phyloP scores from a whole-genome alignment of 768 basidiomycete genomes.

The Leccinum fibrillosum region DNA sequence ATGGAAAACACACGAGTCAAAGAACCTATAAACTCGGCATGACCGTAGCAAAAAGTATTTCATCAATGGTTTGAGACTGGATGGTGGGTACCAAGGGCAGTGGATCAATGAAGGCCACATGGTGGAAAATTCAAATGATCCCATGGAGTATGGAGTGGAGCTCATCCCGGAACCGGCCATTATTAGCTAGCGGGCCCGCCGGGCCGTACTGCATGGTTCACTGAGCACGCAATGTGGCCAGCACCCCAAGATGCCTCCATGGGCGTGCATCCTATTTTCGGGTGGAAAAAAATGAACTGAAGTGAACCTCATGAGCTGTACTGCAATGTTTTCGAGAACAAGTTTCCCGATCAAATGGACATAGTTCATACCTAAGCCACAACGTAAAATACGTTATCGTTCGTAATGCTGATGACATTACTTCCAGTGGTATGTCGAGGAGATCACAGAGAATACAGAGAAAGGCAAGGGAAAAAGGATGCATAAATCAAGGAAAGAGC shows the following conservation, averaged over 20 bases:
- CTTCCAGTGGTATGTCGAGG: neutral
- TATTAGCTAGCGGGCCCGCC: neutral
- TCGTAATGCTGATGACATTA: neutral
- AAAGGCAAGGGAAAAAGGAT: neutral
- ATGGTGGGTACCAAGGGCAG: conserved; percentile 8
- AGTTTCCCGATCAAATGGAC: neutral
- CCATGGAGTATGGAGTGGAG: no score
- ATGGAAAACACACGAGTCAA: neutral
- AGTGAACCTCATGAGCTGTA: neutral
- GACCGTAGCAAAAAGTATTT: neutral
- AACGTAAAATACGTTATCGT: neutral
- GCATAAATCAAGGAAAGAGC: neutral
- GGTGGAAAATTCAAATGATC: neutral
- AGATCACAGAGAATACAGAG: neutral
- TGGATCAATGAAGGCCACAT: neutral
- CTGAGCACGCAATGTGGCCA: no score
- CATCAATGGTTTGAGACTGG: neutral
- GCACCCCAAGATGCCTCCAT: neutral
- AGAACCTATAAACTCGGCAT: neutral
- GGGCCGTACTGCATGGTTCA: no score
- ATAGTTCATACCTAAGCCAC: conserved; percentile 9
- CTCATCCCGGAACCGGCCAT: neutral
- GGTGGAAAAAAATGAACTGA: neutral
- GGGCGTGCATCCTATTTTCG: neutral
- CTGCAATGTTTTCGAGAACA: neutral